A percentile compares a stretch with the other conserved stretches of the same genome.
Evolutionary conservation across 23 red algal genomes (phyloP).

Genomic region (Gracilaria vermiculophylla): DNA sequence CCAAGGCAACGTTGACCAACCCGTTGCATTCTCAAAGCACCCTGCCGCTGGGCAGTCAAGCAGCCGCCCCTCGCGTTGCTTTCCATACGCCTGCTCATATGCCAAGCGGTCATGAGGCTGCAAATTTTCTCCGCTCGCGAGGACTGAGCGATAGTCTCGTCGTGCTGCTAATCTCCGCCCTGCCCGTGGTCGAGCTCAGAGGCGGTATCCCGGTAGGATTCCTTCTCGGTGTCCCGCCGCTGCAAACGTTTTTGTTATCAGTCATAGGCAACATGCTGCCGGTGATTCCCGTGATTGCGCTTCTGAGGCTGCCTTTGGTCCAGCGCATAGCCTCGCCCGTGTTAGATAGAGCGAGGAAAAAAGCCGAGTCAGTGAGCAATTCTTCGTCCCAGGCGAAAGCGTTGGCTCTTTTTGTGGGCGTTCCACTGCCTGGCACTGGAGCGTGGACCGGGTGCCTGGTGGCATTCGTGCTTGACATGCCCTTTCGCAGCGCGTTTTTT

Average conservation of each 20-base stretch:
- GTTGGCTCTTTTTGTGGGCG: slow-evolving; percentile 92
- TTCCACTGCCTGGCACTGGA: slow-evolving; percentile 94
- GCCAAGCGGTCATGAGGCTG: background rate
- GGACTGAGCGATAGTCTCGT: slow-evolving; percentile 19
- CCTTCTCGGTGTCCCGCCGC: slow-evolving; percentile 71
- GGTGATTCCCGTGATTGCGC: slow-evolving; percentile 53
- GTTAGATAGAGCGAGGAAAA: slow-evolving; percentile 63
- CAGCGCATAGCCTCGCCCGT: slow-evolving; percentile 30
- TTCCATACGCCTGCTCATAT: background rate
- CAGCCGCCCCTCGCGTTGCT: background rate
- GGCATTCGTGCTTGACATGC: slow-evolving; percentile 83
- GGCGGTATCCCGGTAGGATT: slow-evolving; percentile 86
- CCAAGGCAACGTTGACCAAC: background rate
- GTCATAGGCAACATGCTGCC: slow-evolving; percentile 89
- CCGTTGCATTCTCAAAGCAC: background rate
- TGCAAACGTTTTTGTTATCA: slow-evolving; percentile 53
- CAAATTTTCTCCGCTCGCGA: background rate
- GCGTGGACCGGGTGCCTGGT: slow-evolving; percentile 86
- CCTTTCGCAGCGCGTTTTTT: slow-evolving; percentile 20
- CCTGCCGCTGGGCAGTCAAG: background rate
- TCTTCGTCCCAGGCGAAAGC: slow-evolving; percentile 36
- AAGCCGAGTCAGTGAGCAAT: slow-evolving; percentile 33
- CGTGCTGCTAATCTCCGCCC: slow-evolving; percentile 64
- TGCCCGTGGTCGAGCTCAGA: slow-evolving; percentile 92
- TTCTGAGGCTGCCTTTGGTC: slow-evolving; percentile 59